phyloP scores from a whole-genome alignment of 179 eudicot genomes.

The Silene coronaria region DNA sequence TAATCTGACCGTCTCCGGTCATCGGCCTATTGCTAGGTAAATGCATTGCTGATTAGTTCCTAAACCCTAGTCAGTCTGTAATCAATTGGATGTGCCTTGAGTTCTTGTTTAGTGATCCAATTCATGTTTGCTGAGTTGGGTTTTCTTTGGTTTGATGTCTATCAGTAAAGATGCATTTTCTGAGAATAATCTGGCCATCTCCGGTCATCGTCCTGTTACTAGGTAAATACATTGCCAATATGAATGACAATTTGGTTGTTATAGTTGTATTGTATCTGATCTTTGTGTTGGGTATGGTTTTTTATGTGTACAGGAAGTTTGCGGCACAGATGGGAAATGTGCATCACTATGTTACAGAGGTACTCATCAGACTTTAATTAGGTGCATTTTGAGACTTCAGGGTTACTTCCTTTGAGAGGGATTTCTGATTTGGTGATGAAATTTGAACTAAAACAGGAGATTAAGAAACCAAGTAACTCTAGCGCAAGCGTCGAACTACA shows the following conservation, averaged over 20 bases:
- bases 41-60: neutral
- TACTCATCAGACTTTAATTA: neutral
- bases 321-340: slow-evolving; percentile 49
- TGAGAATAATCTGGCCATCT: slow-evolving; percentile 32
- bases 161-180: slow-evolving; percentile 43
- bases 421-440: slow-evolving; percentile 16
- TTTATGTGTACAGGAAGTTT: slow-evolving; percentile 43
- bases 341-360: slow-evolving; percentile 36
- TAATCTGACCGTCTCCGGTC: slow-evolving; percentile 33
- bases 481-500: slow-evolving; percentile 25
- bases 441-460: slow-evolving; percentile 32
- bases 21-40: slow-evolving; percentile 73
- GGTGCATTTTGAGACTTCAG: neutral
- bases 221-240: slow-evolving; percentile 34
- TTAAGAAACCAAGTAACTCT: slow-evolving; percentile 27
- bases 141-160: neutral
- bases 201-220: slow-evolving; percentile 56
- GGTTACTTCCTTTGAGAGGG: neutral
- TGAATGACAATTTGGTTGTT: neutral
- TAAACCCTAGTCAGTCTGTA: no score
- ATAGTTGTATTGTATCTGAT: neutral
- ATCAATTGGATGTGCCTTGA: no score
- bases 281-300: slow-evolving; percentile 10
- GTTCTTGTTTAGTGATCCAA: neutral
- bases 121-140: neutral